Conservation (phyloP, 257 asterid genomes). For the Knoxia roxburghii region DNA sequence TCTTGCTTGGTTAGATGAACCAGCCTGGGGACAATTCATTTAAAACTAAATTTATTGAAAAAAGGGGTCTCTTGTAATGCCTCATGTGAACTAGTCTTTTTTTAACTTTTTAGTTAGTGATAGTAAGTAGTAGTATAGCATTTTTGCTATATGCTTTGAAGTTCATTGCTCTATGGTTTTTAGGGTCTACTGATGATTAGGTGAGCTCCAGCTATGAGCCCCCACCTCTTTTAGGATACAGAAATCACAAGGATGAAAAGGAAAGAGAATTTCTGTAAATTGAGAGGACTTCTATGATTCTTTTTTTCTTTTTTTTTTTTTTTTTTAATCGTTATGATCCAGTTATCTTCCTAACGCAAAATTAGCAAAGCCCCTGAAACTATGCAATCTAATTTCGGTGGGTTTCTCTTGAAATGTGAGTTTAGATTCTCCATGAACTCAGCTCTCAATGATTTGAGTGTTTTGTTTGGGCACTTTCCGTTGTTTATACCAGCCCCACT, state of each 20-base stretch:
- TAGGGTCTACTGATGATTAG: constrained; percentile 12
- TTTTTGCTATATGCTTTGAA: constrained; percentile 14
- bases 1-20: constrained; percentile 49
- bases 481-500: too few species aligned
- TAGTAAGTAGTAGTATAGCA: constrained; percentile 8
- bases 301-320: too few species aligned
- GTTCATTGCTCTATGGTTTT: constrained; percentile 9
- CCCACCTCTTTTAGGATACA: constrained; percentile 26
- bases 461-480: too few species aligned
- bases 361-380: too few species aligned
- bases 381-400: not conserved
- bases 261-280: constrained; percentile 38
- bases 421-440: too few species aligned
- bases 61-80: constrained; percentile 20
- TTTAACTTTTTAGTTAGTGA: constrained; percentile 16
- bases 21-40: not conserved
- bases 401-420: not conserved
- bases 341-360: not conserved
- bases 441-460: too few species aligned
- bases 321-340: constrained; percentile 15
- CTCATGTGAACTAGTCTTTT: constrained; percentile 13
- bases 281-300: constrained; percentile 35
- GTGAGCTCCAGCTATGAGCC: constrained; percentile 24
- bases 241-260: constrained; percentile 15
- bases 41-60: constrained; percentile 4